Evolutionary conservation across 169 alveolate species (phyloP).

Genomic region (Cryptosporidium xiaoi): DNA sequence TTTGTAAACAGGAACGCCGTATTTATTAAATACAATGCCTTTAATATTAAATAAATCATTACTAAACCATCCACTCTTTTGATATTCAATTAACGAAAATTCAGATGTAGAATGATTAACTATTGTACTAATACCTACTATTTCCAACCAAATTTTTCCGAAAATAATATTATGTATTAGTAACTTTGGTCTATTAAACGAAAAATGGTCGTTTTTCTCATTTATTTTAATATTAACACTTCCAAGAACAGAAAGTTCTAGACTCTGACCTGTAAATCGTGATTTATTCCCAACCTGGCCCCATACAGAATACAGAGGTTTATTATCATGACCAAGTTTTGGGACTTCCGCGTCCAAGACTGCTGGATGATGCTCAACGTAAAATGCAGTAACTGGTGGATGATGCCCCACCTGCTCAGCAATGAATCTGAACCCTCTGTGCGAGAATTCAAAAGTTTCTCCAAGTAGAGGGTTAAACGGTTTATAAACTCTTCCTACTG

Average conservation of each 20-base stretch:
- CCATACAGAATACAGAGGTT: slow-evolving; percentile 60
- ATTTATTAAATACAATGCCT: slow-evolving; percentile 41
- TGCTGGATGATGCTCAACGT: slow-evolving; percentile 77
- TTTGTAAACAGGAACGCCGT: slow-evolving; percentile 39
- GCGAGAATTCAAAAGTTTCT: slow-evolving; percentile 95
- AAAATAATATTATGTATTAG: slow-evolving; percentile 89
- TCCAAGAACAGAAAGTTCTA: slow-evolving; percentile 52
- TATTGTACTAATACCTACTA: slow-evolving; percentile 63
- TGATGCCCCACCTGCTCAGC: slow-evolving; percentile 95
- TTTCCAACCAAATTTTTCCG: slow-evolving; percentile 91
- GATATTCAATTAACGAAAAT: slow-evolving; percentile 51
- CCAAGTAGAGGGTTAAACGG: slow-evolving; percentile 96
- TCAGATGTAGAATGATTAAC: slow-evolving; percentile 52
- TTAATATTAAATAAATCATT: slow-evolving; percentile 55
- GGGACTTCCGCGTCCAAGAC: not conserved
- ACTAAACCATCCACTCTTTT: slow-evolving; percentile 71
- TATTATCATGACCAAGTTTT: slow-evolving; percentile 56
- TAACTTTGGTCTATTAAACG: slow-evolving; percentile 85
- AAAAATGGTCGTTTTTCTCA: slow-evolving; percentile 81
- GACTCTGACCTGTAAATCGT: slow-evolving; percentile 68
- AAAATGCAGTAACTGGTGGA: slow-evolving; percentile 95
- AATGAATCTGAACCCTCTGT: slow-evolving; percentile 88
- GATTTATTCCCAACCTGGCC: slow-evolving; percentile 66
- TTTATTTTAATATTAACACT: slow-evolving; percentile 33
- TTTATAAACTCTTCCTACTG: slow-evolving; percentile 90